A percentile compares a stretch with the other conserved stretches of the same genome.
These are phyloP conservation scores for Rhododendron molle DNA, from an alignment of 148 eudicot genomes.

Conservation along the genomic window DNA sequence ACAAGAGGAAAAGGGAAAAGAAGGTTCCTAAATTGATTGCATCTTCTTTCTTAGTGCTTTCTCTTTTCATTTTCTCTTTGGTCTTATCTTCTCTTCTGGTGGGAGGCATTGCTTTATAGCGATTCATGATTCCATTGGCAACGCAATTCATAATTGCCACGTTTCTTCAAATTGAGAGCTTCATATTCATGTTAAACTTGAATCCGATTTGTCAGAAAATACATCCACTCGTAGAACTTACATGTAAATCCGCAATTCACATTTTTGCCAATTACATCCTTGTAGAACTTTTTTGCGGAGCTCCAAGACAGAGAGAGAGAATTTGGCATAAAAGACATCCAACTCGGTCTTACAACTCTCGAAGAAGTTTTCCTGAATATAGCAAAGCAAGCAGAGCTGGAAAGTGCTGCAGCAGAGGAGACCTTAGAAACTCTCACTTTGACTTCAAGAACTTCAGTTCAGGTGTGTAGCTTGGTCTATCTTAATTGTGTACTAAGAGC, in stretches of 20 bases:
- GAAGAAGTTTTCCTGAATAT: conserved; percentile 91
- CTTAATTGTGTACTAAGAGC: not conserved
- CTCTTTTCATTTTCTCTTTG: not conserved
- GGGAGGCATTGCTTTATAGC: not conserved
- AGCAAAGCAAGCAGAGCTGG: conserved; percentile 76
- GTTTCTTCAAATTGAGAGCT: not conserved
- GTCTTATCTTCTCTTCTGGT: not conserved
- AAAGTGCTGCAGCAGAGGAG: conserved; percentile 71
- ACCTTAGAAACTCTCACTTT: conserved; percentile 52
- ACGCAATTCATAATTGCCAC: not conserved
- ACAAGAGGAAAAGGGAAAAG: not conserved
- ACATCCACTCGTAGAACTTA: no score
- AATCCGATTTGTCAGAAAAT: not conserved
- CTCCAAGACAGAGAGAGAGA: conserved; percentile 68
- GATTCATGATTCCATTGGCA: not conserved
- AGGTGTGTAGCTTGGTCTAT: conserved; percentile 24
- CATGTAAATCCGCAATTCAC: not conserved
- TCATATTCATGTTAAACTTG: not conserved
- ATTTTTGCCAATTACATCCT: not conserved
- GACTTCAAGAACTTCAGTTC: conserved; percentile 51
- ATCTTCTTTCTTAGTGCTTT: not conserved
- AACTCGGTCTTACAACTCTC: conserved; percentile 82
- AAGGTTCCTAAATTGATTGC: not conserved
- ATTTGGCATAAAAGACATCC: conserved; percentile 73
- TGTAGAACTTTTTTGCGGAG: conserved; percentile 61